Base-by-base conservation (phyloP, 306 rosid species). In the Ammopiptanthus mongolicus region DNA sequence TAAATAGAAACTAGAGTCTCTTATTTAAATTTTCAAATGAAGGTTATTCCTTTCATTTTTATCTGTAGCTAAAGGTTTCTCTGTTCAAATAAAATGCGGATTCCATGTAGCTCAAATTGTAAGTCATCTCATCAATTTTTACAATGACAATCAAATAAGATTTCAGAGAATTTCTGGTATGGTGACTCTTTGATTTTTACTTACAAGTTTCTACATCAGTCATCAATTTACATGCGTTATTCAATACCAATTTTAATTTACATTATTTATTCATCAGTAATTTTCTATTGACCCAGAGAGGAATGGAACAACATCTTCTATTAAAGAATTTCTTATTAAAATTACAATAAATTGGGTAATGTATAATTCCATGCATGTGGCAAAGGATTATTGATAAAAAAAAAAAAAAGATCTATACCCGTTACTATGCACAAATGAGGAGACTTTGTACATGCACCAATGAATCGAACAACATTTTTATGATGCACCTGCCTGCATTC, bases 381-480 rank as follows among this genome's bases (percentile, higher is more conserved):
- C 52, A 57, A 67, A 80, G 52, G 65, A 75, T 55, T 22, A 67
- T 50, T 37, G 52, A 55, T 41, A 12, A 78, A 80, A 5, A 37
- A 14, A 17, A 76, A 42, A 8, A 42, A 50, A 57, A 79, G 71
- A 57, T 64, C 39, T 22, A 9, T 84, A 92, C 99, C 99, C 83
- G 99, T 96, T 69, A 96, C 87, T 77, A 96, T 92, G 88, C 92
- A 90, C 86, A 96, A 81, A 85, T 92, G 85, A 18, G 98, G 97
- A 81, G 89, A 81, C 77, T 84, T 89, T 28, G 99, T 88, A 85
- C 97, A 89, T 12, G 99, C 98, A 44, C 99, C 98, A 46, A 96
- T 90, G 80, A 96, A 96, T 61, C 92, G 86, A 76, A 96, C 99
- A 70, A 96, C 96, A 87, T 96, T 96, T 83, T 80, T 85, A 77